Base-by-base conservation (phyloP, 1,284 basidiomycete species). In the Sporisorium graminicola region DNA sequence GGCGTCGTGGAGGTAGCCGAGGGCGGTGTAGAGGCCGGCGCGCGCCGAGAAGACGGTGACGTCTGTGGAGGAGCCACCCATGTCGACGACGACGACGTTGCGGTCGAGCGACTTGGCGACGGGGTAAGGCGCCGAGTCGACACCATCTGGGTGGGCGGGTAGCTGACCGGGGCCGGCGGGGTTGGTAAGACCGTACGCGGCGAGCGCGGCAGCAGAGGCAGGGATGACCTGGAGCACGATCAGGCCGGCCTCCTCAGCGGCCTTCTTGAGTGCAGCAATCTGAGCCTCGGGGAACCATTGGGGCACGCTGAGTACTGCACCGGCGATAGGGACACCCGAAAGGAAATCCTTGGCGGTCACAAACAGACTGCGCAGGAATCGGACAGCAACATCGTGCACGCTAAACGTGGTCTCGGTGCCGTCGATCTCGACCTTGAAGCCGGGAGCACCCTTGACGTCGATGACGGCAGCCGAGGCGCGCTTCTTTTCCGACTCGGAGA, bases 291-390 rank as follows among this genome's bases (percentile, higher is more conserved):
- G 89, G 86, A 94, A 96, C 88, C 89, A 92, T 33, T 83, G 10
- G n/a, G 95, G 94, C 12, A 93, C 90, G 63, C 91, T 91, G 82
- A 99, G 90, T 69, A 98, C 95, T 26, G 93, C 92, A 60, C 93
- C 93, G 58, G 91, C 88, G 47, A 94, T 89, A 33, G 90, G 90
- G 79, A 91, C 91, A 63, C 87, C 86, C 8, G 96, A 96, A 26
- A 99, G 89, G 87, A 97, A 99, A 86, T 96, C 95, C 83, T 92
- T 90, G 9, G 96, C 97, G 40, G 94, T 95, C 77, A 92, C 88
- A 77, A 95, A 88, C 37, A 99, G 91, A 5, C 92, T 93, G 71
- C 89, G 88, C 54, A 99, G 89, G 90, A 96, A 98, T 77, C 95
- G 90, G 35, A 92, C 90, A 27, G 93, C 91, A 20, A 92, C 93